Evolutionary conservation across 1,139 yeast genomes (phyloP).

Genomic region (Pichia sp.): DNA sequence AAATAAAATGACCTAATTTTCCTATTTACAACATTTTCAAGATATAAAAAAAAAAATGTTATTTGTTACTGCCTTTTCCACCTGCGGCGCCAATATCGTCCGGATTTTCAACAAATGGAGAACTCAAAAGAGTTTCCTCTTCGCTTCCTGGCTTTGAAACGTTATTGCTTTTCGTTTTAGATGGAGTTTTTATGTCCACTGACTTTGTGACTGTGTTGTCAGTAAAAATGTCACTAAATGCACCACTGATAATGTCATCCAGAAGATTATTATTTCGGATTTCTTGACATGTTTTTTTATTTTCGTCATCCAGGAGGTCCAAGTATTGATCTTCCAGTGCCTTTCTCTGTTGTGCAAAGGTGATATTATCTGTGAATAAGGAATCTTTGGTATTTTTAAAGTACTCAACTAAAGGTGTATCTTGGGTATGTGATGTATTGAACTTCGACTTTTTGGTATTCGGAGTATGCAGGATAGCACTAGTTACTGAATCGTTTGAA

Average conservation of each 20-base stretch:
- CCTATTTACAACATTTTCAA: too few species aligned
- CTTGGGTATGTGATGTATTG: constrained; percentile 3
- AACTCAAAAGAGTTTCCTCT: constrained; percentile 28
- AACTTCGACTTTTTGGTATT: background rate
- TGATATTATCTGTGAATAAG: constrained; percentile 4
- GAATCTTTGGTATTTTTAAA: constrained; percentile 7
- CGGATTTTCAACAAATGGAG: constrained; percentile 42
- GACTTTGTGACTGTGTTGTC: constrained; percentile 38
- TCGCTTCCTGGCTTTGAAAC: background rate
- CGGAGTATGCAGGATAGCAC: too few species aligned
- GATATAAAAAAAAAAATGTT: too few species aligned
- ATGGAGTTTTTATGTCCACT: background rate
- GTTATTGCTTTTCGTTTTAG: background rate
- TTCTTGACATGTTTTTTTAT: background rate
- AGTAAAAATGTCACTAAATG: constrained; percentile 43
- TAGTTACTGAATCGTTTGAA: background rate
- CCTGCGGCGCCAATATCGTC: too few species aligned
- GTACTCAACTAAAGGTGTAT: constrained; percentile 11
- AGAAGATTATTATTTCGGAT: constrained; percentile 2
- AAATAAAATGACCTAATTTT: too few species aligned
- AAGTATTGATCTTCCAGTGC: too few species aligned
- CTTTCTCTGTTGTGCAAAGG: too few species aligned
- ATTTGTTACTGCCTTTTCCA: too few species aligned
- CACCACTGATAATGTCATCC: constrained; percentile 27
- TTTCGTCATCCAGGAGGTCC: background rate